phyloP scores from a whole-genome alignment of 2,329 filamentous ascomycete species.

The Fusarium sp. region DNA sequence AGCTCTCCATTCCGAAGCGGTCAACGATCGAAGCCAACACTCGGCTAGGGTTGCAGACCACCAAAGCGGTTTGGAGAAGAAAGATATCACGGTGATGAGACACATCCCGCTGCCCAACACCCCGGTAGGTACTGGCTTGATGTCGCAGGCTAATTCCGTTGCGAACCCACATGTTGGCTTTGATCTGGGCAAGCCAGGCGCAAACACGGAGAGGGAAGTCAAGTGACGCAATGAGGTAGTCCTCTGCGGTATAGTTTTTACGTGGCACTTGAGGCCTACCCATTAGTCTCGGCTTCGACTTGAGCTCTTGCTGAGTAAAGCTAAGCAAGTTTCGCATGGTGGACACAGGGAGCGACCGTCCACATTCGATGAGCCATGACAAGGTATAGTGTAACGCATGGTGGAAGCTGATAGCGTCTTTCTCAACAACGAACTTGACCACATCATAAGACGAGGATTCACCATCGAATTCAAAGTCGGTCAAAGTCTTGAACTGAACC shows the following conservation, averaged over 20 bases:
- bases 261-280: constrained; percentile 69
- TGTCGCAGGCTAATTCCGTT: constrained; percentile 97
- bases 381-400: constrained; percentile 96
- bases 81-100: constrained; percentile 96
- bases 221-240: constrained; percentile 87
- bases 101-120: constrained; percentile 89
- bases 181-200: constrained; percentile 98
- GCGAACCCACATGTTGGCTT: constrained; percentile 97
- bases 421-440: constrained; percentile 89
- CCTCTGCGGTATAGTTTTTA: constrained; percentile 74
- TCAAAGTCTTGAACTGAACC: constrained; percentile 82
- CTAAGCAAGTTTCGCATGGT: constrained; percentile 77
- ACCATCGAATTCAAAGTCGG: constrained; percentile 83
- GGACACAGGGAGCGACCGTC: constrained; percentile 77
- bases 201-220: constrained; percentile 95
- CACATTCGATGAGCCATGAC: constrained; percentile 95
- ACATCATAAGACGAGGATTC: constrained; percentile 71
- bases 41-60: constrained; percentile 84
- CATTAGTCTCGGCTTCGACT: constrained; percentile 73
- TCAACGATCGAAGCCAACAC: constrained; percentile 92
- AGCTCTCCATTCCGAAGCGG: constrained; percentile 87
- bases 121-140: constrained; percentile 93
- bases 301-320: constrained; percentile 79
- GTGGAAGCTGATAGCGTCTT: constrained; percentile 95
- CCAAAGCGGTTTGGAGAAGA: constrained; percentile 89